A percentile compares a stretch with the other conserved stretches of the same genome.
These are phyloP conservation scores for Teunomyces panamensis DNA, from an alignment of 805 yeast species.

Conservation along the genomic window DNA sequence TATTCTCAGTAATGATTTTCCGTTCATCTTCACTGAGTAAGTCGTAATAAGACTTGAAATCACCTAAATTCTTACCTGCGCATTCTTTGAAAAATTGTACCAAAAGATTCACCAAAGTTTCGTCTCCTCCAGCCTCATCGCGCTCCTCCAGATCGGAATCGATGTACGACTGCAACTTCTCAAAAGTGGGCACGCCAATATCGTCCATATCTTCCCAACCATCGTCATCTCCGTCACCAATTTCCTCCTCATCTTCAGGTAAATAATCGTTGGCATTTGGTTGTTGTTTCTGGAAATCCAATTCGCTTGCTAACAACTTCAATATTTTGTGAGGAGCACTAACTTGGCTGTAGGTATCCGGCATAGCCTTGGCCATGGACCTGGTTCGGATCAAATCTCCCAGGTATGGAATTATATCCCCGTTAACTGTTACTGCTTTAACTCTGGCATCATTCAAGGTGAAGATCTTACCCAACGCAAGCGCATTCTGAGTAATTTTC, in stretches of 20 bases:
- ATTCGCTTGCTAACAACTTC: constrained; percentile 66
- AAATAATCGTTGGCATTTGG: constrained; percentile 41
- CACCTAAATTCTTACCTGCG: constrained; percentile 45
- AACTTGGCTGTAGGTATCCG: constrained; percentile 59
- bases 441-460: constrained; percentile 55
- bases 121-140: constrained; percentile 30
- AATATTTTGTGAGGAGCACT: constrained; percentile 71
- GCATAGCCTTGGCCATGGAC: constrained; percentile 71
- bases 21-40: constrained; percentile 52
- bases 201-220: constrained; percentile 82
- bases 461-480: constrained; percentile 69
- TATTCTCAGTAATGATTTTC: constrained; percentile 47
- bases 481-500: constrained; percentile 61
- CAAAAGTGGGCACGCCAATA: constrained; percentile 59
- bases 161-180: constrained; percentile 58
- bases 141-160: constrained; percentile 42
- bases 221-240: constrained; percentile 43
- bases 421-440: constrained; percentile 58
- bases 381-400: constrained; percentile 76
- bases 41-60: constrained; percentile 53
- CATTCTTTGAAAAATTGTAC: constrained; percentile 56
- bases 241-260: constrained; percentile 15
- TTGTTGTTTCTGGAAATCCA: constrained; percentile 59
- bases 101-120: constrained; percentile 39
- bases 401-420: constrained; percentile 65